These are phyloP conservation scores for Knoxia roxburghii DNA, from an alignment of 257 asterid genomes.

Conservation along the genomic window DNA sequence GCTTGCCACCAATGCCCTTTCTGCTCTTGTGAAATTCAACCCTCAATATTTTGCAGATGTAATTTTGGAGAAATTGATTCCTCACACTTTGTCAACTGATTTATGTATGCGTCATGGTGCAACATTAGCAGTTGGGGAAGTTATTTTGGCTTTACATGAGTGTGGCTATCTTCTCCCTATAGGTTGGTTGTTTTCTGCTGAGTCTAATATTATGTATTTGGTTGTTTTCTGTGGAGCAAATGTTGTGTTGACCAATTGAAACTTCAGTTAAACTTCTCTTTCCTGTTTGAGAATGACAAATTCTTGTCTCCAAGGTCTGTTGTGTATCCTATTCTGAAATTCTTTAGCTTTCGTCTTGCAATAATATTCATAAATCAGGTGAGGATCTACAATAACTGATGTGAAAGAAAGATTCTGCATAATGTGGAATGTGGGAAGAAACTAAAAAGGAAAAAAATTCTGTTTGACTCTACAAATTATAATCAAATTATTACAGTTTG, in stretches of 20 bases:
- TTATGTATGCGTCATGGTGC: slow-evolving; percentile 97
- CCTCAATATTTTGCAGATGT: slow-evolving; percentile 68
- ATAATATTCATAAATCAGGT: not conserved
- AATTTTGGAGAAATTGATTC: slow-evolving; percentile 63
- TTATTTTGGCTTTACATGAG: slow-evolving; percentile 69
- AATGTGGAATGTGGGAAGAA: not conserved
- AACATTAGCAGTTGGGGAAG: slow-evolving; percentile 84
- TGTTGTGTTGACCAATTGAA: slow-evolving; percentile 5
- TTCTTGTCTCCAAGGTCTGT: not conserved
- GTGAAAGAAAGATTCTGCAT: not conserved
- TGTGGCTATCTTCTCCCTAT: slow-evolving; percentile 50
- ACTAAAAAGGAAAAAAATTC: not conserved
- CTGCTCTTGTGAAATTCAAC: slow-evolving; percentile 73
- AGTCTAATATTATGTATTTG: too few relatives aligned
- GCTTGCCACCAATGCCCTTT: slow-evolving; percentile 86
- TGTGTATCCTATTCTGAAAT: not conserved
- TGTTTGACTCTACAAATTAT: not conserved
- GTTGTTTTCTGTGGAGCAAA: too few relatives aligned
- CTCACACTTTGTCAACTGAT: slow-evolving; percentile 87
- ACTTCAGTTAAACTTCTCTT: not conserved
- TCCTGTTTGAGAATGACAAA: not conserved
- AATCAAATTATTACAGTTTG: not conserved
- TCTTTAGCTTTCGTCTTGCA: not conserved
- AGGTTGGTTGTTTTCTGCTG: slow-evolving; percentile 40
- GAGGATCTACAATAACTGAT: not conserved